Evolutionary conservation across 805 yeast species (phyloP).

Genomic region (Candida mattraensis): DNA sequence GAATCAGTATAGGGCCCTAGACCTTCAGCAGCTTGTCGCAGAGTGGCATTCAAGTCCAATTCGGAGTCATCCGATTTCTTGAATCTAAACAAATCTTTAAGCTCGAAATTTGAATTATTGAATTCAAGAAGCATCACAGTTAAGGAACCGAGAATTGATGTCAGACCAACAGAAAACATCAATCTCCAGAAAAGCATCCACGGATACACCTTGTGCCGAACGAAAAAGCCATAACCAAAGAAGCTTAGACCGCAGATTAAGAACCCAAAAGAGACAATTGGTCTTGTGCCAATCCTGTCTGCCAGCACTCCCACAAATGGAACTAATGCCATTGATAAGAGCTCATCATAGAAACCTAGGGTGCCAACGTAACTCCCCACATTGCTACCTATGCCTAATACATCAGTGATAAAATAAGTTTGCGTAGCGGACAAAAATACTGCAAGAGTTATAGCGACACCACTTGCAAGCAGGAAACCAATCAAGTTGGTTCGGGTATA

Average conservation of each 20-base stretch:
- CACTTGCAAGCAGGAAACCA: slow-evolving; percentile 25
- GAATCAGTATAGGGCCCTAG: no score
- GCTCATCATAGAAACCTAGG: slow-evolving; percentile 58
- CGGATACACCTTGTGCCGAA: slow-evolving; percentile 43
- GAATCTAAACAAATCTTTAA: slow-evolving; percentile 26
- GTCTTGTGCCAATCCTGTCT: slow-evolving; percentile 62
- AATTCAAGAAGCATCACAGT: slow-evolving; percentile 51
- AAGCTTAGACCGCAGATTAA: slow-evolving; percentile 47
- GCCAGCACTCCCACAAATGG: slow-evolving; percentile 65
- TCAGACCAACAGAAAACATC: slow-evolving; percentile 62
- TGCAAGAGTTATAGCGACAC: slow-evolving; percentile 25
- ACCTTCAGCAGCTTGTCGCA: slow-evolving; percentile 23
- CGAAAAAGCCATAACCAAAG: slow-evolving; percentile 47
- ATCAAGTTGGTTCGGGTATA: slow-evolving; percentile 27
- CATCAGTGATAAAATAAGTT: slow-evolving; percentile 35
- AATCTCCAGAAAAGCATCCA: slow-evolving; percentile 50
- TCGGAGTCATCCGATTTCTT: slow-evolving; percentile 7
- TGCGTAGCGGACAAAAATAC: slow-evolving; percentile 34
- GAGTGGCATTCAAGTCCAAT: slow-evolving; percentile 1
- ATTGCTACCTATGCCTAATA: slow-evolving; percentile 25
- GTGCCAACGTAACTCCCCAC: slow-evolving; percentile 49
- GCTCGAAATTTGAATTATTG: slow-evolving; percentile 41
- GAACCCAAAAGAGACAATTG: slow-evolving; percentile 50
- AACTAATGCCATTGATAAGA: slow-evolving; percentile 49
- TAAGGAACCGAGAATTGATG: slow-evolving; percentile 44